Percentiles rank a stretch among this genome's conserved stretches.
phyloP scores from a whole-genome alignment of 371 early-diverging fungal species.

The Mucor circinelloides region DNA sequence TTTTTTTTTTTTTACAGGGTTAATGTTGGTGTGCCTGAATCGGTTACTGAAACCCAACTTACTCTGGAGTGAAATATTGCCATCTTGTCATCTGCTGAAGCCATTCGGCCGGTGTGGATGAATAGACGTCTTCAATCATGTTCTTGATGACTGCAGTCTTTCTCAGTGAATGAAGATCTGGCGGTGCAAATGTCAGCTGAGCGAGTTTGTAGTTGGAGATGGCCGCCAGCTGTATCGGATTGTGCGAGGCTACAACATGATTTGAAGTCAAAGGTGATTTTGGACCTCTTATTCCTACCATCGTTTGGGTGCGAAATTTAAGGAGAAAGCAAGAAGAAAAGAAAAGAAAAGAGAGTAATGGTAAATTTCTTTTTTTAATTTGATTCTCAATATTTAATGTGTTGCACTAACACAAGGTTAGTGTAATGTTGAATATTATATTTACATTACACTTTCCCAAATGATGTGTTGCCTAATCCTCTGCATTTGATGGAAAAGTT shows the following conservation, averaged over 20 bases:
- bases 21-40: neutral
- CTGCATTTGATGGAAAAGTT: slow-evolving; percentile 67
- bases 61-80: slow-evolving; percentile 57
- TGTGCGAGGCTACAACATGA: slow-evolving; percentile 21
- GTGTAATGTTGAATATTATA: neutral
- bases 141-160: slow-evolving; percentile 55
- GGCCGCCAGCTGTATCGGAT: slow-evolving; percentile 55
- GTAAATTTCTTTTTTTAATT: slow-evolving; percentile 2
- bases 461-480: slow-evolving; percentile 61
- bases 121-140: slow-evolving; percentile 44
- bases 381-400: slow-evolving; percentile 5
- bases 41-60: slow-evolving; percentile 11
- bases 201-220: slow-evolving; percentile 58
- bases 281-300: neutral
- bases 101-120: slow-evolving; percentile 52
- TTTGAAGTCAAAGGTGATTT: slow-evolving; percentile 6
- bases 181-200: slow-evolving; percentile 57
- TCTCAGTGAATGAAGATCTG: slow-evolving; percentile 47
- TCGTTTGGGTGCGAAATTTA: neutral
- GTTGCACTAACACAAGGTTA: slow-evolving; percentile 2
- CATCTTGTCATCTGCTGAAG: slow-evolving; percentile 57
- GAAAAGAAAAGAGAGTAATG: neutral
- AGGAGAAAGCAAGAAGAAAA: neutral
- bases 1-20: no score
- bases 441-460: slow-evolving; percentile 31